These are phyloP conservation scores for Hemileia vastatrix DNA, from an alignment of 1,284 basidiomycete species.

Conservation along the genomic window DNA sequence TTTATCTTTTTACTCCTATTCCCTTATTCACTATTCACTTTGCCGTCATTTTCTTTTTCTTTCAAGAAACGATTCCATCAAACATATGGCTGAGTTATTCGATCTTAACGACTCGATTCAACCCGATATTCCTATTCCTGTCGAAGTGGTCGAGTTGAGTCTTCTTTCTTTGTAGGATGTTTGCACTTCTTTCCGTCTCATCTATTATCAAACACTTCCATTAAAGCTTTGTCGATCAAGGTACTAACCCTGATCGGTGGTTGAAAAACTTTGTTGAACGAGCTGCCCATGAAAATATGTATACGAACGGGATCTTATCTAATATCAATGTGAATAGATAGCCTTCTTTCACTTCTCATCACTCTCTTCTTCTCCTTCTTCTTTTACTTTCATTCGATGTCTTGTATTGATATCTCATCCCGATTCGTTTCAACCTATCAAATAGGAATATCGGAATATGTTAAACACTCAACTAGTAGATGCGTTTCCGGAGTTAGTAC, in stretches of 20 bases:
- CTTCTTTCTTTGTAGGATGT: neutral
- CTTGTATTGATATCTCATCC: neutral
- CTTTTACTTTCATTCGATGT: neutral
- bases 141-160: constrained; percentile 18
- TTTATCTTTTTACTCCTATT: no score
- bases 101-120: constrained; percentile 6
- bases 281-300: constrained; percentile 22
- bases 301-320: constrained; percentile 18
- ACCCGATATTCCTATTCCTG: constrained; percentile 14
- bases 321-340: constrained; percentile 17
- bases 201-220: neutral
- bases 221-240: constrained; percentile 14
- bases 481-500: constrained; percentile 12
- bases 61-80: constrained; percentile 12
- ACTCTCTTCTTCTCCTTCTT: neutral
- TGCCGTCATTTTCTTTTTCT: neutral
- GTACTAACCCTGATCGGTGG: constrained; percentile 18
- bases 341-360: neutral
- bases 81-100: constrained; percentile 13
- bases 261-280: constrained; percentile 18
- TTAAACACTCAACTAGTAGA: constrained; percentile 6
- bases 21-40: no score
- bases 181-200: neutral
- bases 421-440: neutral
- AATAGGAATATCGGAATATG: constrained; percentile 5